Base-by-base conservation (phyloP, 1,284 basidiomycete species). In the Mycena citricolor region DNA sequence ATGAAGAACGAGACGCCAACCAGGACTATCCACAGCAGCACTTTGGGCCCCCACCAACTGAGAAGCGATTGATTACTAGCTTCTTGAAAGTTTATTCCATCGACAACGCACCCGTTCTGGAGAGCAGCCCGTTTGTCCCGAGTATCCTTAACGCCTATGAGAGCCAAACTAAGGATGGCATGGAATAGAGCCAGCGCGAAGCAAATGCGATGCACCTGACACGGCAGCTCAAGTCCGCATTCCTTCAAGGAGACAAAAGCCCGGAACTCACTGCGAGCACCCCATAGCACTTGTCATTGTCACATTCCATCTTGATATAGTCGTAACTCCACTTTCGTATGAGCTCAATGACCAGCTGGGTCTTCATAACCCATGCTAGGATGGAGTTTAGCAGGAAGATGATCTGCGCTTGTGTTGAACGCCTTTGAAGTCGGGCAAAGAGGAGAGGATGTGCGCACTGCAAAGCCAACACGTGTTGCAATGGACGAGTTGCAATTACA, bases 401-500 rank as follows among this genome's bases (percentile, higher is more conserved):
- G 61, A 99, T 81, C 91, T 94, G 54, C 12, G 42, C 30, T 35
- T 44, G 40, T 23, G 32, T 16, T 8, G 42, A 21, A 17, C n/a
- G n/a, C n/a, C n/a, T n/a, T n/a, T 32, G 8, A 22, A 21, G 11
- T 5, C 13, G n/a, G n/a, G 17, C 8, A 20, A 12, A 12, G 21
- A 22, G 5, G 32, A 8, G 12, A 22, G 25, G n/a, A 11, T 2
- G 5, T 25, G 66, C 82, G 45, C 61, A 91, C 91, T 16, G 93
- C 93, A 69, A 94, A 99, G 29, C 95, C 95, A 47, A 99, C 87
- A 60, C 95, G 86, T 26, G 95, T 99, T 0, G 95, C 95, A 56
- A 99, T 98, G 1, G 93, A 97, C 8, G 93, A 97, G 63, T 98
- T 97, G 71, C 95, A 99, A 66, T 98, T 98, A 69, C 95, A 99